Base-by-base conservation (phyloP, 176 grass and related monocot species). In the Oryza nivara region DNA sequence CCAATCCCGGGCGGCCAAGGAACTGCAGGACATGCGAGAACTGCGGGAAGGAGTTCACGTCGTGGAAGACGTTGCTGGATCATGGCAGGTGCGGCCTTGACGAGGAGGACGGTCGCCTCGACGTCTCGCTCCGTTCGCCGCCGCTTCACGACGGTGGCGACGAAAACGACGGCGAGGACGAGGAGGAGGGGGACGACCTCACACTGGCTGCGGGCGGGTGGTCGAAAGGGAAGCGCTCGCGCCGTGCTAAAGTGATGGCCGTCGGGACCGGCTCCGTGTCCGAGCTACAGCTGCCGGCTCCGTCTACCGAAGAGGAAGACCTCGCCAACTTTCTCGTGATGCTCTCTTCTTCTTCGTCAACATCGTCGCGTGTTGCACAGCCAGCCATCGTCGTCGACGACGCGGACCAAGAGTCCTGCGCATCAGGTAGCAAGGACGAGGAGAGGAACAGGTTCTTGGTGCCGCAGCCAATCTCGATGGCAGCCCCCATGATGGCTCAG, bases 31-130 rank as follows among this genome's bases (percentile, higher is more conserved):
- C 81, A 0, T 94, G 90, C 75, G 87, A 92, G 85, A 90, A 94
- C 69, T 86, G 92, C 47, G 87, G 90, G n/a, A 90, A 86, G 85
- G 88, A 92, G 79, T 92, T 92, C 88, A 73, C 81, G 23, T 92
- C 90, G 1, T 94, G 90, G 90, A 90, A 94, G 79, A 86, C 85
- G 44, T 48, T 94, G 85, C 82, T 94, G 0, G 90, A 94, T 68
- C 85, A 94, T 16, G 90, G 88, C 8, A 86, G 81, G 77, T 94
- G 90, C 86, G 72, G 5, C 79, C 65, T 78, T 16, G 75, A 80
- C 3, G 58, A 78, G 17, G 92, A 81, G 11, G 77, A 60, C 10
- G 70, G 20, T 0, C 7, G 25, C 0, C 7, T 32, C 22, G 66
- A 77, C 0, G 66, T 23, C 22, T 75, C 47, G 5, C 15, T 74